Base-by-base conservation (phyloP, 257 asterid species). In the Scutellaria baicalensis region DNA sequence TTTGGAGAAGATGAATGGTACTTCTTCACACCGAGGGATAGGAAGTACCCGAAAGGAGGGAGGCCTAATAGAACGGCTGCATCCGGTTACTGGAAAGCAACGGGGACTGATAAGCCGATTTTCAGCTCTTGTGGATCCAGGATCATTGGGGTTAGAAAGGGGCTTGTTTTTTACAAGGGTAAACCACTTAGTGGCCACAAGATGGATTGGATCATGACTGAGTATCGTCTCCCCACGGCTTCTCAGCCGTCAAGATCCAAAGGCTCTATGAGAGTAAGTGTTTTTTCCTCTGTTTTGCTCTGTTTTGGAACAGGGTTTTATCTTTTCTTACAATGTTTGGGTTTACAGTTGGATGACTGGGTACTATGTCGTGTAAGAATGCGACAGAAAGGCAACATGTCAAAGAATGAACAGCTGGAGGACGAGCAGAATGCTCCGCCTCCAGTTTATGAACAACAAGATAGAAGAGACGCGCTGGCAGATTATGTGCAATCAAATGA, bases 61-160 rank as follows among this genome's bases (percentile, higher is more conserved):
- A 81, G 95, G 75, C 93, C 95, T 8, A 86, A 86, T 16, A 69
- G 90, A 35, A 71, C 89, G 2, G 78, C 90, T 0, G 80, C 71
- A 43, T 78, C 91, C 0, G 93, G 93, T 0, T 88, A 81, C 69
- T 86, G 93, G 96, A 88, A 88, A 33, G 96, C 93, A 4, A 88
- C 93, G 0, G 93, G 88, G 7, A 81, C 76, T 3, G 93, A 86
- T 38, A 84, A 77, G 76, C 82, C 88, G 0, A 83, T 86, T 27
- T 58, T 78, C 1, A 64, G 73, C 60, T 79, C 79, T 12, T 59
- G 56, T 50, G 88, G 93, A 47, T 72, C 88, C 17, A 80, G 72
- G 21, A 39, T n/a, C 51, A 84, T 88, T 1, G 93, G 96, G 3
- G 84, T 86, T 8, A 81, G 81, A 76, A 86, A 86, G 64, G 81